Percentiles rank a stretch among this genome's conserved stretches.
Conservation (phyloP, 768 basidiomycete species). For the Naematelia aurantialba region DNA sequence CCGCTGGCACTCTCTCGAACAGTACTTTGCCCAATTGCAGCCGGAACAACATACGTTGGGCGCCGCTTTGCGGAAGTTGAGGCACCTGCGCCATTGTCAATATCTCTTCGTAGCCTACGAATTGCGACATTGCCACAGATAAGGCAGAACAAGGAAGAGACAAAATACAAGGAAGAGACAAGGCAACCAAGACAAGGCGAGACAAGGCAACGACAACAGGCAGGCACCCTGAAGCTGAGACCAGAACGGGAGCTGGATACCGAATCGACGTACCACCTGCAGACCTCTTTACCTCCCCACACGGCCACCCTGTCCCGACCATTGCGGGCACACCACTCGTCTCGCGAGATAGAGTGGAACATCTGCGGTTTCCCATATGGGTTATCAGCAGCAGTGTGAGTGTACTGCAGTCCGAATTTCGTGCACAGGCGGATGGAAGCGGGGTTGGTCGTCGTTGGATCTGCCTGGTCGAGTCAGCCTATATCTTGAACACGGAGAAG, state of each 20-base stretch:
- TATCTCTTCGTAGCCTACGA: background rate
- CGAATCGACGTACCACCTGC: constrained; percentile 36
- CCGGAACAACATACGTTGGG: constrained; percentile 20
- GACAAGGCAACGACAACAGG: too few species aligned
- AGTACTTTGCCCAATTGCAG: constrained; percentile 44
- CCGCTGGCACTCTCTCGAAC: constrained; percentile 42
- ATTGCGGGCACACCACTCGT: constrained; percentile 35
- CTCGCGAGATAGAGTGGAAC: constrained; percentile 32
- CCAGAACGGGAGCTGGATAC: too few species aligned
- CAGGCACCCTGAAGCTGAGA: too few species aligned
- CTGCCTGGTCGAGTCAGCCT: constrained; percentile 17
- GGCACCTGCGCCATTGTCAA: constrained; percentile 25
- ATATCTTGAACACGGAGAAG: background rate
- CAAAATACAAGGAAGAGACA: too few species aligned
- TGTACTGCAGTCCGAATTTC: constrained; percentile 28
- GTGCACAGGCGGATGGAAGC: constrained; percentile 36
- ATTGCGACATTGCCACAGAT: too few species aligned
- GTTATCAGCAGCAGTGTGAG: constrained; percentile 15
- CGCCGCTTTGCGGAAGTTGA: constrained; percentile 23
- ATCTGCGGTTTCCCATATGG: constrained; percentile 31
- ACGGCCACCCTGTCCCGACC: constrained; percentile 18
- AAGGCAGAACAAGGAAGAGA: too few species aligned
- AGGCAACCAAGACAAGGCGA: too few species aligned
- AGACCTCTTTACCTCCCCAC: constrained; percentile 36
- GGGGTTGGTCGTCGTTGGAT: constrained; percentile 36